phyloP scores from a whole-genome alignment of 768 basidiomycete genomes.

The Podaxis rugospora region DNA sequence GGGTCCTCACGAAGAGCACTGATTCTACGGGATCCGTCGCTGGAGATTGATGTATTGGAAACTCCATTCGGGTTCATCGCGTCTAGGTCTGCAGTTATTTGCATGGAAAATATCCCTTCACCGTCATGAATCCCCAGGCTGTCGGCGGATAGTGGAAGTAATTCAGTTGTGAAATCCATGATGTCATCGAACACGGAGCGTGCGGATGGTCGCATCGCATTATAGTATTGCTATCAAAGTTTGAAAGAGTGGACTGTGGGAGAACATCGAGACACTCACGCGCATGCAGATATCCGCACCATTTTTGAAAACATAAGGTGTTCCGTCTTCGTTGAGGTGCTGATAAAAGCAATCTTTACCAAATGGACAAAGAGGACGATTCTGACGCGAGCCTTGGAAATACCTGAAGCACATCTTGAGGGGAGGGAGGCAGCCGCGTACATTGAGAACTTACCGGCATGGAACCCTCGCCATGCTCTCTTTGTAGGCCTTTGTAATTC shows the following conservation, averaged over 20 bases:
- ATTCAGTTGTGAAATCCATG: slow-evolving; percentile 1
- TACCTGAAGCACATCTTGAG: slow-evolving; percentile 37
- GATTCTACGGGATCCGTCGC: neutral
- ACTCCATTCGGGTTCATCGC: neutral
- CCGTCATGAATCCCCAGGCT: neutral
- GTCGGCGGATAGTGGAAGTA: neutral
- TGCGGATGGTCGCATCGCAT: neutral
- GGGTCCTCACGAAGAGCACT: neutral
- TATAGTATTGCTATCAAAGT: slow-evolving; percentile 3
- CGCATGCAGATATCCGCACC: slow-evolving; percentile 54
- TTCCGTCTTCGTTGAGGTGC: slow-evolving; percentile 65
- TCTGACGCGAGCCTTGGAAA: slow-evolving; percentile 49
- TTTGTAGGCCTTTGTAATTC: slow-evolving; percentile 54
- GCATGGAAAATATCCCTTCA: slow-evolving; percentile 1
- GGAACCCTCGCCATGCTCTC: slow-evolving; percentile 67
- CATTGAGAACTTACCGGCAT: slow-evolving; percentile 48
- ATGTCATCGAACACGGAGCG: slow-evolving; percentile 1
- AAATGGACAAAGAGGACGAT: slow-evolving; percentile 65
- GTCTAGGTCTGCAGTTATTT: neutral
- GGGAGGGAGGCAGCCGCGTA: neutral
- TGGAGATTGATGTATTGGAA: neutral
- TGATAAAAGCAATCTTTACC: slow-evolving; percentile 81
- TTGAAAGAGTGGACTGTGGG: slow-evolving; percentile 2
- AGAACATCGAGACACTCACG: slow-evolving; percentile 26
- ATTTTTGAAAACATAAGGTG: slow-evolving; percentile 47